These are phyloP conservation scores for Hamigera avellanea DNA, from an alignment of 495 filamentous ascomycete genomes.

Conservation along the genomic window DNA sequence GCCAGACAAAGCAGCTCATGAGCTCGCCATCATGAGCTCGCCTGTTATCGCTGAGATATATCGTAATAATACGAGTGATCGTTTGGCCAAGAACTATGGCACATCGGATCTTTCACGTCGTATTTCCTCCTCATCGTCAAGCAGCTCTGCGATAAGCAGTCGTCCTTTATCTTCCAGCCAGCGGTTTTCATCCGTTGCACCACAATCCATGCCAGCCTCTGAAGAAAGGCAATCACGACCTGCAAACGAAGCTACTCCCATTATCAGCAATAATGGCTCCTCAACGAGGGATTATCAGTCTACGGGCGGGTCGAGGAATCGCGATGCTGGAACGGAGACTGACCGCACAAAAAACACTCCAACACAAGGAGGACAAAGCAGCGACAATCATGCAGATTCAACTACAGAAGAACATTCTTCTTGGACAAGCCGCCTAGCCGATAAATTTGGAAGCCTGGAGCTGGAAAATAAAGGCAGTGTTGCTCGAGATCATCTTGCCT, in stretches of 20 bases:
- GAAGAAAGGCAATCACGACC: conserved; percentile 7
- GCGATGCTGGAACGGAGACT: conserved; percentile 4
- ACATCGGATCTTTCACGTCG: background rate
- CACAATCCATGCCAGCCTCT: conserved; percentile 3
- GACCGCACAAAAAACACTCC: background rate
- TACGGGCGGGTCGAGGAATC: conserved; percentile 15
- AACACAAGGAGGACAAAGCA: background rate
- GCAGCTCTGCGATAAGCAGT: background rate
- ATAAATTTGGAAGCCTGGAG: conserved; percentile 73
- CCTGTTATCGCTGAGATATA: conserved; percentile 17
- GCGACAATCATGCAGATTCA: conserved; percentile 1
- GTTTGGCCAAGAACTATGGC: background rate
- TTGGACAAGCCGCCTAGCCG: conserved; percentile 42
- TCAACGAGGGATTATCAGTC: conserved; percentile 24
- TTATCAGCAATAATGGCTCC: conserved; percentile 15
- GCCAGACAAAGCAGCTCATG: conserved; percentile 2
- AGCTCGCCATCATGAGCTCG: conserved; percentile 32
- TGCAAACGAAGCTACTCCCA: conserved; percentile 22
- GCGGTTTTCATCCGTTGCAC: background rate
- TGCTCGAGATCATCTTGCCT: conserved; percentile 84
- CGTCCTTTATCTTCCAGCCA: background rate
- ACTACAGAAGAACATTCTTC: conserved; percentile 13
- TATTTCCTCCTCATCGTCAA: background rate
- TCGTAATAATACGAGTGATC: conserved; percentile 1
- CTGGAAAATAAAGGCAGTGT: conserved; percentile 96